These are phyloP conservation scores for Penicillium lividum DNA, from an alignment of 495 filamentous ascomycete genomes.

Conservation along the genomic window DNA sequence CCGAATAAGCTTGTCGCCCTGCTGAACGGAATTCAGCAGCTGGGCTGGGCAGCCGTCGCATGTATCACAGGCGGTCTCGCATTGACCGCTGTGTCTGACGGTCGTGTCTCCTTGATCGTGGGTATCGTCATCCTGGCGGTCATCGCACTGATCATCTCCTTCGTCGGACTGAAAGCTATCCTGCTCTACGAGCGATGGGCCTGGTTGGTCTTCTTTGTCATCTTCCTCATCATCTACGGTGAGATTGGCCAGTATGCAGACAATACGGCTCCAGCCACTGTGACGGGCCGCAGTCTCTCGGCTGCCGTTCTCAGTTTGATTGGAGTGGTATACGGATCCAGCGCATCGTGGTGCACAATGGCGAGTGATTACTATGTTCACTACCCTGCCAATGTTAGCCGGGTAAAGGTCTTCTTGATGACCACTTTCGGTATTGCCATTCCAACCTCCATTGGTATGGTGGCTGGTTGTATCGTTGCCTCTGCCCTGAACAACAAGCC, in stretches of 20 bases:
- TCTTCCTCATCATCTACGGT: constrained; percentile 60
- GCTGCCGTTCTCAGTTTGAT: constrained; percentile 54
- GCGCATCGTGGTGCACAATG: constrained; percentile 61
- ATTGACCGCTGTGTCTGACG: constrained; percentile 37
- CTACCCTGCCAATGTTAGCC: constrained; percentile 54
- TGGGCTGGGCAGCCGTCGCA: constrained; percentile 39
- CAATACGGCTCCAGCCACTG: constrained; percentile 31
- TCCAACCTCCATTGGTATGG: constrained; percentile 58
- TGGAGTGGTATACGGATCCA: constrained; percentile 57
- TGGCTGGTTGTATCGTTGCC: constrained; percentile 53
- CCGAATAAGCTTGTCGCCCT: constrained; percentile 32
- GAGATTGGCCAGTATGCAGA: constrained; percentile 52
- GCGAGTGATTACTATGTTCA: constrained; percentile 64
- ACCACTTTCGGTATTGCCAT: constrained; percentile 45
- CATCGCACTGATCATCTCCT: constrained; percentile 55
- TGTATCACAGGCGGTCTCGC: constrained; percentile 43
- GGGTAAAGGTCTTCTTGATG: constrained; percentile 55
- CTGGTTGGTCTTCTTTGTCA: constrained; percentile 57
- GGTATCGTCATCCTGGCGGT: constrained; percentile 52
- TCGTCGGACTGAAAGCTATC: constrained; percentile 59
- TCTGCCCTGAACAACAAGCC: constrained; percentile 52
- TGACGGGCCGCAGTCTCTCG: constrained; percentile 41
- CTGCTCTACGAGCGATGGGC: constrained; percentile 63
- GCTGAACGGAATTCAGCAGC: constrained; percentile 35
- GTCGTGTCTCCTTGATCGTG: constrained; percentile 37